Conservation (phyloP, 164 flowering plant genomes). For the Liriodendron chinense region DNA sequence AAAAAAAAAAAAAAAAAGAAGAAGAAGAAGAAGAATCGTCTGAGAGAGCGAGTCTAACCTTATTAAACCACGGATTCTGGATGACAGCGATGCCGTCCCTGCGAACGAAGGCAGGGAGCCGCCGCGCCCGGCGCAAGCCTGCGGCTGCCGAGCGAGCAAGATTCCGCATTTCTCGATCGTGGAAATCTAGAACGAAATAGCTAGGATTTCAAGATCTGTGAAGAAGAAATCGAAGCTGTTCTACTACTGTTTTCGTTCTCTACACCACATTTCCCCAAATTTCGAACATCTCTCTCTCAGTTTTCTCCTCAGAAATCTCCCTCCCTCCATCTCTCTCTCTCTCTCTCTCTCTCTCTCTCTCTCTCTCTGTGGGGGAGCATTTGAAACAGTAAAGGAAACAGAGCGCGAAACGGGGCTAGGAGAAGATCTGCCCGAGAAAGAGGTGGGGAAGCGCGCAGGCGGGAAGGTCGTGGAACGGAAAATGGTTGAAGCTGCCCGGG, state of each 20-base stretch:
- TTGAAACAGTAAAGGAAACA: not conserved
- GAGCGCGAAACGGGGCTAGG: not conserved
- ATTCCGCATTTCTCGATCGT: constrained; percentile 25
- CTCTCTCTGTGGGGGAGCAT: not conserved
- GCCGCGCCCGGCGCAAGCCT: constrained; percentile 40
- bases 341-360: not conserved
- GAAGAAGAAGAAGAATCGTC: no score
- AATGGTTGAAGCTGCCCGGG: not conserved
- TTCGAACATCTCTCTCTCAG: no score
- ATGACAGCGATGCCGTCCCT: constrained; percentile 96
- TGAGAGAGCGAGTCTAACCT: constrained; percentile 40
- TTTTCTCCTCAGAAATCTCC: no score
- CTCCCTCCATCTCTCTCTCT: no score
- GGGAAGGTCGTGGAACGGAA: not conserved
- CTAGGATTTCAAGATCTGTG: not conserved
- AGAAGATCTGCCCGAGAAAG: not conserved
- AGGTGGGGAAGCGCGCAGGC: not conserved
- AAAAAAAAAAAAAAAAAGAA: not conserved
- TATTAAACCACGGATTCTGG: constrained; percentile 97
- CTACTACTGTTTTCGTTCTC: not conserved
- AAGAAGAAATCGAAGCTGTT: not conserved
- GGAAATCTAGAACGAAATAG: not conserved
- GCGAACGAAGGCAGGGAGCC: constrained; percentile 62
- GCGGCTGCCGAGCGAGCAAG: constrained; percentile 26
- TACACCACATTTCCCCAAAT: no score